These are phyloP conservation scores for Dictyostelium capitatum DNA, from an alignment of 78 protist species.

Conservation along the genomic window DNA sequence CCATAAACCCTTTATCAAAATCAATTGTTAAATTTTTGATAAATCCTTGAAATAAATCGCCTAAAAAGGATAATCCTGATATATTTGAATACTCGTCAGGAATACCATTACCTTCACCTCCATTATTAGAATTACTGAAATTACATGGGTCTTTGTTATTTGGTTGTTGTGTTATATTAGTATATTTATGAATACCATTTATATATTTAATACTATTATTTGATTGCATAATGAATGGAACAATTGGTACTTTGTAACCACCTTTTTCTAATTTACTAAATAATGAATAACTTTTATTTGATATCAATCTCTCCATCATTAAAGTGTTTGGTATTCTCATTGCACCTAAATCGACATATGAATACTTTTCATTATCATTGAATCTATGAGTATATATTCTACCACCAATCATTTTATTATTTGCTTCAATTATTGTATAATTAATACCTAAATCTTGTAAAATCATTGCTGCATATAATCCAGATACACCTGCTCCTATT, in stretches of 20 bases:
- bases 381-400: conserved; percentile 11
- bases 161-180: not conserved
- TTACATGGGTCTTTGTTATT: not conserved
- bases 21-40: not conserved
- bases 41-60: not conserved
- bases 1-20: conserved; percentile 22
- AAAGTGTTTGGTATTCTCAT: conserved; percentile 27
- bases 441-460: conserved; percentile 40
- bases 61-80: too few species aligned
- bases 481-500: conserved; percentile 42
- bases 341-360: conserved; percentile 36
- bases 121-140: not conserved
- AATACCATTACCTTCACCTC: not conserved
- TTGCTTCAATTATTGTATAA: conserved; percentile 27
- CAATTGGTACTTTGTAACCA: not conserved
- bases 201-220: not conserved
- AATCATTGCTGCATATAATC: conserved; percentile 35
- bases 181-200: not conserved
- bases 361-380: not conserved
- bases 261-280: not conserved
- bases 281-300: conserved; percentile 12
- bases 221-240: not conserved
- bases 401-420: conserved; percentile 30
- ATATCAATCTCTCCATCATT: conserved; percentile 19
- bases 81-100: not conserved